Conservation (phyloP, 371 early-diverging fungal species). For the Basidiobolus meristosporus region DNA sequence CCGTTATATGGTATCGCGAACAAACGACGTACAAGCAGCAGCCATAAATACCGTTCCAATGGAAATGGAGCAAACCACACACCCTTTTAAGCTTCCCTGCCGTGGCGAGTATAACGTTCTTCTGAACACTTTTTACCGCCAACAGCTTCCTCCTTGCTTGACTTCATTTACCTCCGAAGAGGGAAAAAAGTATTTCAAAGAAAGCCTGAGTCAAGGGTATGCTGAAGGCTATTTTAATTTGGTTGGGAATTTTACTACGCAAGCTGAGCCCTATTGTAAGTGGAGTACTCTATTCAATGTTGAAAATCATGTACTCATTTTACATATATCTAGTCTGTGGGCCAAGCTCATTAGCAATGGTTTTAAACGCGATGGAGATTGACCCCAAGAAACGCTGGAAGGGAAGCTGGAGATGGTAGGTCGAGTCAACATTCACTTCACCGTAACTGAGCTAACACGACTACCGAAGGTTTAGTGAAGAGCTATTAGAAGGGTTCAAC, state of each 20-base stretch:
- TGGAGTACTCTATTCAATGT: too few species aligned
- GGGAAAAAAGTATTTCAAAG: conserved; percentile 61
- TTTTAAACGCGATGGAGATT: conserved; percentile 77
- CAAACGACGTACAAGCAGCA: too few species aligned
- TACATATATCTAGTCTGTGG: conserved; percentile 26
- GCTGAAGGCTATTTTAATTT: conserved; percentile 78
- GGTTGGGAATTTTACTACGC: conserved; percentile 75
- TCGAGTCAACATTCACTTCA: too few species aligned
- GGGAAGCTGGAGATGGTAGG: conserved; percentile 76
- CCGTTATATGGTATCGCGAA: too few species aligned
- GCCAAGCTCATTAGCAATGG: conserved; percentile 64
- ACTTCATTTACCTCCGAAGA: conserved; percentile 56
- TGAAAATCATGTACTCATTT: too few species aligned
- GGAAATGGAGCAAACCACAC: too few species aligned
- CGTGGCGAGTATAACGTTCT: conserved; percentile 3
- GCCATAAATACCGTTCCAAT: too few species aligned
- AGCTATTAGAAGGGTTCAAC: conserved; percentile 66
- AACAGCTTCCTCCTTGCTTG: conserved; percentile 48
- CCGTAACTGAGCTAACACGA: too few species aligned
- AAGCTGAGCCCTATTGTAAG: conserved; percentile 71
- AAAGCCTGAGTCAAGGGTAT: conserved; percentile 46
- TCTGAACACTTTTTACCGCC: conserved; percentile 49
- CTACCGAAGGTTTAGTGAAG: conserved; percentile 44
- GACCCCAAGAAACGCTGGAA: conserved; percentile 81
- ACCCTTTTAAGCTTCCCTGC: too few species aligned